phyloP scores from a whole-genome alignment of 2,329 filamentous ascomycete species.

The Alternaria tenuissima region DNA sequence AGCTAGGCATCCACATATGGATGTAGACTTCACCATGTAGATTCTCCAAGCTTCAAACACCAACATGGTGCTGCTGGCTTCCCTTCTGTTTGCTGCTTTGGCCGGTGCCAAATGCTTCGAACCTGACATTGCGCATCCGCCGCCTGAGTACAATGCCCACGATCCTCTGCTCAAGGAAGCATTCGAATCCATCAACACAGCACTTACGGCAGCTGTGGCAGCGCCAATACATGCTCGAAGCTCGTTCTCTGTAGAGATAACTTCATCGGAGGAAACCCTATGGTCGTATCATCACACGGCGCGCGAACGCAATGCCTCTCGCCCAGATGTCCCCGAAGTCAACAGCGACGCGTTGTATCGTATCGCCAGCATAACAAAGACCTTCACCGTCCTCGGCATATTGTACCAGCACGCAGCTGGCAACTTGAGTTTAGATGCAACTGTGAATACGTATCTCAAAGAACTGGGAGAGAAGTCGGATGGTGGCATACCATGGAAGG shows the following conservation, averaged over 20 bases:
- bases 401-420: constrained; percentile 45
- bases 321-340: constrained; percentile 48
- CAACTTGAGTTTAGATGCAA: constrained; percentile 47
- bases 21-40: constrained; percentile 7
- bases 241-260: constrained; percentile 54
- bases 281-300: constrained; percentile 53
- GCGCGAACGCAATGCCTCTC: constrained; percentile 44
- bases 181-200: constrained; percentile 40
- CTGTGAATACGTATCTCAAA: constrained; percentile 44
- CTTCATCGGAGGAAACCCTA: constrained; percentile 49
- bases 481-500: constrained; percentile 50
- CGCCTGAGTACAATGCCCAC: constrained; percentile 40
- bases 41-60: not conserved
- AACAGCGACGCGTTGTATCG: constrained; percentile 53
- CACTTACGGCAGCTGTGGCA: constrained; percentile 36
- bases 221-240: constrained; percentile 42
- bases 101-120: constrained; percentile 46
- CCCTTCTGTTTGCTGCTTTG: constrained; percentile 18
- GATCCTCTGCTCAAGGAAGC: constrained; percentile 40
- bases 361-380: constrained; percentile 50
- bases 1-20: not conserved
- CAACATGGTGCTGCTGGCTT: constrained; percentile 23
- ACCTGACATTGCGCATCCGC: constrained; percentile 50
- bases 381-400: constrained; percentile 46
- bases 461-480: constrained; percentile 41